Evolutionary conservation across 306 rosid genomes (phyloP).

Genomic region (Fragaria vesca): DNA sequence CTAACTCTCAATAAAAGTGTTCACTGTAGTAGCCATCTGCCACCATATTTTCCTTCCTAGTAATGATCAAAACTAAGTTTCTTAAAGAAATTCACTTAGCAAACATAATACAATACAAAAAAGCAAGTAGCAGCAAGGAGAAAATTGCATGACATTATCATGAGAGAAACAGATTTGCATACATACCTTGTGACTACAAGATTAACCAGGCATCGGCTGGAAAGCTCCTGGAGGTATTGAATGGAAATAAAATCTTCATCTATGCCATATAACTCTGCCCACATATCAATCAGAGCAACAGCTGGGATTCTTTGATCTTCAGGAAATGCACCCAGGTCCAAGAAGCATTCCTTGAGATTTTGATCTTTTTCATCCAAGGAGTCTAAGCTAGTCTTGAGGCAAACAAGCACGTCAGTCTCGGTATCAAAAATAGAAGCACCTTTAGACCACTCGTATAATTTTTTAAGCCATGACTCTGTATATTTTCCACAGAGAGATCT

Average conservation of each 20-base stretch:
- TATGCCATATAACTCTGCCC: conserved; percentile 41
- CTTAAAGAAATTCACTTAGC: neutral
- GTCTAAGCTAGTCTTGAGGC: conserved; percentile 48
- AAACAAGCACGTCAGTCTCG: conserved; percentile 19
- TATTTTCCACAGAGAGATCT: conserved; percentile 30
- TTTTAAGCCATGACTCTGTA: conserved; percentile 28
- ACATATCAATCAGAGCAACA: conserved; percentile 54
- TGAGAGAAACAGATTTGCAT: neutral
- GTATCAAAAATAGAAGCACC: conserved; percentile 35
- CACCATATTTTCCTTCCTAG: conserved; percentile 40
- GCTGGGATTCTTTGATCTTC: conserved; percentile 57
- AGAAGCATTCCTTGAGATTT: conserved; percentile 40
- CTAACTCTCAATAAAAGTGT: conserved; percentile 8
- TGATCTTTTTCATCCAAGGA: conserved; percentile 6
- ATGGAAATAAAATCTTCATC: conserved; percentile 39
- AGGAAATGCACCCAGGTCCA: conserved; percentile 57
- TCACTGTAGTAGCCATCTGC: conserved; percentile 42
- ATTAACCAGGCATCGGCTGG: neutral
- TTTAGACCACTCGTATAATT: conserved; percentile 19
- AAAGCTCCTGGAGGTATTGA: conserved; percentile 13
- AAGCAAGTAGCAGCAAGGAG: neutral
- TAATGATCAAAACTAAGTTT: neutral
- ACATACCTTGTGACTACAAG: neutral
- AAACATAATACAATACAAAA: neutral
- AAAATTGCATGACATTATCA: neutral